Evolutionary conservation across 2,329 filamentous ascomycete genomes (phyloP), one percentile per base, ranked within the genome.

Genomic region (Clarireedia paspali): DNA sequence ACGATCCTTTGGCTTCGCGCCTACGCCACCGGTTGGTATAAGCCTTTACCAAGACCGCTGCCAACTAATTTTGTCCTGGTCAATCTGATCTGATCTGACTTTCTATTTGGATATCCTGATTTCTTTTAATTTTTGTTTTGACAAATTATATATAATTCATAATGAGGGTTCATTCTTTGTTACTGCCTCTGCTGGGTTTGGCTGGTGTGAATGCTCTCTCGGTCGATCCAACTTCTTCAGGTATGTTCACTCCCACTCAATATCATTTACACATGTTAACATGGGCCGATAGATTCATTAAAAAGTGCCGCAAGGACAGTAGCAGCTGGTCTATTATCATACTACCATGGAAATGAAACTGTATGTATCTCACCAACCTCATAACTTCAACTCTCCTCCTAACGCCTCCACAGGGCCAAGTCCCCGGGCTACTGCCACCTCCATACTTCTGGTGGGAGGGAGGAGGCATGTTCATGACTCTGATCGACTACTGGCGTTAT

Each of bases 401-500:
- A 46, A 46, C 23, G 26, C 9, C 62, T 74, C 71, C 1, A 74
- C 71, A 23, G 24, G 76, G 75, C 23, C 74, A 78, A 57, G 70
- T 72, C 17, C 76, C 77, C 1, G 77, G 77, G 24, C 74, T 76
- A 56, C 59, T 81, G 55, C 72, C 76, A 34, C 63, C 70, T 12
- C 67, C 67, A 2, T 78, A 78, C 61, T 79, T 77, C 65, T 81
- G 77, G 77, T 80, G 77, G 78, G 76, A 80, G 62, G 80, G 90
- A 84, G 88, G 86, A 88, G 71, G 85, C 77, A 82, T 91, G 74
- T 75, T 83, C 71, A 80, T 79, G 30, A 77, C 85, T 2, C 74
- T 94, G 57, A 77, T 95, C 55, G 87, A 94, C 63, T 94, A 94
- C 69, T 94, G 88, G 88, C 87, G 85, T 66, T 88, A 89, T 67